A percentile compares a stretch with the other conserved stretches of the same genome.
These are phyloP conservation scores for Camellia lanceoleosa DNA, from an alignment of 148 eudicot species.

Conservation along the genomic window DNA sequence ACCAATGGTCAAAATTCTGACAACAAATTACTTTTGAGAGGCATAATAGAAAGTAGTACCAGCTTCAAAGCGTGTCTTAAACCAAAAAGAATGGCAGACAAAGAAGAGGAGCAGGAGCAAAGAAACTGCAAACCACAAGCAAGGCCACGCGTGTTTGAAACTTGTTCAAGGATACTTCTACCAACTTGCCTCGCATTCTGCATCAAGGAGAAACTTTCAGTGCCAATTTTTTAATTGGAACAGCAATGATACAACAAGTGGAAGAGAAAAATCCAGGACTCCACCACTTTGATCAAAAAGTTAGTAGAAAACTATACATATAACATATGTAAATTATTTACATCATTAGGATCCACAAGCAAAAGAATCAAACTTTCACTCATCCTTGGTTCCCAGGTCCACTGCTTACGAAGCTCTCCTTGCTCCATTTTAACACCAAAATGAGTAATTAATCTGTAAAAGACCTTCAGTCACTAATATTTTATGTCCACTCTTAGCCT, in stretches of 20 bases:
- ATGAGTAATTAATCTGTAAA: constrained; percentile 68
- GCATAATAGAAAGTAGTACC: constrained; percentile 38
- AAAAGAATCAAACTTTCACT: constrained; percentile 82
- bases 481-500: constrained; percentile 5
- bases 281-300: constrained; percentile 10
- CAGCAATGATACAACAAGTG: background rate
- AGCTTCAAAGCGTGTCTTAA: constrained; percentile 76
- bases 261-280: background rate
- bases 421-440: constrained; percentile 67
- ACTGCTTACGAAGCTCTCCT: constrained; percentile 64
- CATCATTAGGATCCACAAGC: constrained; percentile 95
- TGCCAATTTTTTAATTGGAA: constrained; percentile 14
- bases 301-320: background rate
- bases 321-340: constrained; percentile 25
- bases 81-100: constrained; percentile 58
- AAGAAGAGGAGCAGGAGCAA: constrained; percentile 59
- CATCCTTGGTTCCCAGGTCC: constrained; percentile 96
- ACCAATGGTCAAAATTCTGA: constrained; percentile 2
- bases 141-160: constrained; percentile 73
- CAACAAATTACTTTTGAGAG: background rate
- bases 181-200: constrained; percentile 88
- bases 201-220: constrained; percentile 32
- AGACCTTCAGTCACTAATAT: constrained; percentile 14
- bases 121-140: constrained; percentile 83
- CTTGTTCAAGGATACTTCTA: constrained; percentile 76